A percentile compares a stretch with the other conserved stretches of the same genome.
phyloP scores from a whole-genome alignment of 2,329 filamentous ascomycete genomes.

The Seiridium cupressi region DNA sequence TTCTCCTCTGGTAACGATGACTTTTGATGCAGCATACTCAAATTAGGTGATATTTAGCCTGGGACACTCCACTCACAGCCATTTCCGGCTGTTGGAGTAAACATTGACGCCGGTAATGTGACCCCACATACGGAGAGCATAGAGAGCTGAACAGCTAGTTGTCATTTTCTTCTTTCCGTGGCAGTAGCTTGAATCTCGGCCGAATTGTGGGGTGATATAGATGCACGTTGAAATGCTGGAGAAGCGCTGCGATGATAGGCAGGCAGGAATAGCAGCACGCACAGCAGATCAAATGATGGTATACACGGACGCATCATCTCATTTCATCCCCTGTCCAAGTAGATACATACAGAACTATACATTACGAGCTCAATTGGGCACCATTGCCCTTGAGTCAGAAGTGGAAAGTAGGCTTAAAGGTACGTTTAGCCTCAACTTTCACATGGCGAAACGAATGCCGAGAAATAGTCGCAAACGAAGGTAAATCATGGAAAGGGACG shows the following conservation, averaged over 20 bases:
- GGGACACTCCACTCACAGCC: too few relatives aligned
- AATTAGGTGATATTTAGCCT: too few relatives aligned
- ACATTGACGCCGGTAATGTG: too few relatives aligned
- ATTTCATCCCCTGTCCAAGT: neutral
- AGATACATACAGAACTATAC: conserved; percentile 21
- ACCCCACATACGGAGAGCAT: too few relatives aligned
- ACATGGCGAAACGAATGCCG: neutral
- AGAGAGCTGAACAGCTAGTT: too few relatives aligned
- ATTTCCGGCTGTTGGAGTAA: too few relatives aligned
- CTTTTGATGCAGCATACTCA: too few relatives aligned
- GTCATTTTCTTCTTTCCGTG: too few relatives aligned
- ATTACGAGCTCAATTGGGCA: conserved; percentile 9
- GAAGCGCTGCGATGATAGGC: neutral
- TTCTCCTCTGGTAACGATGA: too few relatives aligned
- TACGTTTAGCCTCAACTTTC: neutral
- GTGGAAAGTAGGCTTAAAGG: neutral
- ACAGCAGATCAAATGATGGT: neutral
- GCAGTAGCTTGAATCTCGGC: too few relatives aligned
- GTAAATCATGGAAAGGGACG: neutral
- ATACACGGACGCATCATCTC: neutral
- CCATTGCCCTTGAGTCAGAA: neutral
- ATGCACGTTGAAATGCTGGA: too few relatives aligned
- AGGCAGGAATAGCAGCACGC: neutral
- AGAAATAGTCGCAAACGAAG: neutral
- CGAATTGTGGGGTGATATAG: too few relatives aligned